Evolutionary conservation across 129 eudicot species (phyloP).

Genomic region (Pulicaria dysenterica): DNA sequence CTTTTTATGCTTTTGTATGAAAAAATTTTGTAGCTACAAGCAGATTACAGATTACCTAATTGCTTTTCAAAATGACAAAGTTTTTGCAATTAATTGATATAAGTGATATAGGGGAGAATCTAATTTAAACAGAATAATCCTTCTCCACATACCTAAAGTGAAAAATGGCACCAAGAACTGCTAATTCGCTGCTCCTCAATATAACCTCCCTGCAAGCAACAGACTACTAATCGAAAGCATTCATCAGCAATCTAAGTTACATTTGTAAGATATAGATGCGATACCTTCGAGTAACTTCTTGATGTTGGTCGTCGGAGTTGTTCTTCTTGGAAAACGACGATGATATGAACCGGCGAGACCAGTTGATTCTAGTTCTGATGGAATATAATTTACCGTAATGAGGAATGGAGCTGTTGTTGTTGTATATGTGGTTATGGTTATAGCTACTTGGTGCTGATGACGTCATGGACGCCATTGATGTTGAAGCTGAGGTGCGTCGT

Average conservation of each 20-base stretch:
- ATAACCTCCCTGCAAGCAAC: conserved; percentile 57
- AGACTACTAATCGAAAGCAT: neutral
- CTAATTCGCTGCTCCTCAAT: conserved; percentile 78
- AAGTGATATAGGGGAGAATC: neutral
- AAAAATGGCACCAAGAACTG: conserved; percentile 81
- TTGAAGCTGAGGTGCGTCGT: neutral
- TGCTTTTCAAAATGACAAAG: neutral
- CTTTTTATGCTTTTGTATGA: neutral
- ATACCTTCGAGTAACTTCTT: conserved; percentile 53
- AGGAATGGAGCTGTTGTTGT: conserved; percentile 22
- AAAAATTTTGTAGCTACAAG: neutral
- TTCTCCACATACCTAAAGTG: conserved; percentile 56
- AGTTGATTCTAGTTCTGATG: conserved; percentile 1
- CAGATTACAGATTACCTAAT: neutral
- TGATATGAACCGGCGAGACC: conserved; percentile 26
- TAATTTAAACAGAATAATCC: neutral
- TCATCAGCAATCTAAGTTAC: conserved; percentile 6
- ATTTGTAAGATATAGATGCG: neutral
- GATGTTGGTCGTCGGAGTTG: conserved; percentile 33
- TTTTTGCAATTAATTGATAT: neutral
- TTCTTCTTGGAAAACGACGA: conserved; percentile 35
- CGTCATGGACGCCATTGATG: conserved; percentile 57
- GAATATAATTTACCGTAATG: conserved; percentile 8
- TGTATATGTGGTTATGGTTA: conserved; percentile 24
- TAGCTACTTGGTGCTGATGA: conserved; percentile 29